Evolutionary conservation across 2,329 filamentous ascomycete species (phyloP).

Genomic region (Fusarium nygamai): DNA sequence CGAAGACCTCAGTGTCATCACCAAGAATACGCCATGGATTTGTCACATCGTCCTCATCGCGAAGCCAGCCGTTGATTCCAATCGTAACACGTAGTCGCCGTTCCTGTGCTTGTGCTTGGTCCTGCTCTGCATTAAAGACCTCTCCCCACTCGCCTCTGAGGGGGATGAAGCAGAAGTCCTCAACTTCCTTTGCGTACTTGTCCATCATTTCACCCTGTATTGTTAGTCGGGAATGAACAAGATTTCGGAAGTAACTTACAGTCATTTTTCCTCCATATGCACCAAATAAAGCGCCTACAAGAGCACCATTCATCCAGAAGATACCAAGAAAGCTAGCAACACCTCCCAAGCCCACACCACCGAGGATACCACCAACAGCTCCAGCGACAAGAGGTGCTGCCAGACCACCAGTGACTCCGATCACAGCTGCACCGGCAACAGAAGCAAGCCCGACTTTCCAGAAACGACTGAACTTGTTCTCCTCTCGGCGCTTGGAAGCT

Average conservation of each 20-base stretch:
- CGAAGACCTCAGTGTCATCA: constrained; percentile 80
- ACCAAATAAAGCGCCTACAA: constrained; percentile 89
- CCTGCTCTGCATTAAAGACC: constrained; percentile 23
- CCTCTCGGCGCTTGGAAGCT: constrained; percentile 75
- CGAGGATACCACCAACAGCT: constrained; percentile 85
- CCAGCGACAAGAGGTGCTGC: constrained; percentile 89
- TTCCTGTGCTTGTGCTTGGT: constrained; percentile 42
- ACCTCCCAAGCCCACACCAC: constrained; percentile 83
- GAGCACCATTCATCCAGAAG: constrained; percentile 84
- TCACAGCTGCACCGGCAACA: constrained; percentile 86
- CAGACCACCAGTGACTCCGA: constrained; percentile 92
- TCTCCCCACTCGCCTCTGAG: constrained; percentile 62
- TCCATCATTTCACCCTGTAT: constrained; percentile 83
- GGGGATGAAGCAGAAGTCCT: constrained; percentile 83
- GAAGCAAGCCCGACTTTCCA: constrained; percentile 94
- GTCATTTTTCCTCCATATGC: constrained; percentile 85
- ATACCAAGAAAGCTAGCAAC: constrained; percentile 88
- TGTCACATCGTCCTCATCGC: constrained; percentile 76
- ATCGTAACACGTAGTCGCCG: constrained; percentile 81
- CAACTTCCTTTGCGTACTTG: constrained; percentile 85
- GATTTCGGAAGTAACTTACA: constrained; percentile 41
- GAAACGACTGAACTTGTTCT: constrained; percentile 75
- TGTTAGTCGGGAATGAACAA: constrained; percentile 17
- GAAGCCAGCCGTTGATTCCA: constrained; percentile 88
- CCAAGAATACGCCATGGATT: constrained; percentile 82